phyloP scores from a whole-genome alignment of 139 green algal species.

The Chara braunii region DNA sequence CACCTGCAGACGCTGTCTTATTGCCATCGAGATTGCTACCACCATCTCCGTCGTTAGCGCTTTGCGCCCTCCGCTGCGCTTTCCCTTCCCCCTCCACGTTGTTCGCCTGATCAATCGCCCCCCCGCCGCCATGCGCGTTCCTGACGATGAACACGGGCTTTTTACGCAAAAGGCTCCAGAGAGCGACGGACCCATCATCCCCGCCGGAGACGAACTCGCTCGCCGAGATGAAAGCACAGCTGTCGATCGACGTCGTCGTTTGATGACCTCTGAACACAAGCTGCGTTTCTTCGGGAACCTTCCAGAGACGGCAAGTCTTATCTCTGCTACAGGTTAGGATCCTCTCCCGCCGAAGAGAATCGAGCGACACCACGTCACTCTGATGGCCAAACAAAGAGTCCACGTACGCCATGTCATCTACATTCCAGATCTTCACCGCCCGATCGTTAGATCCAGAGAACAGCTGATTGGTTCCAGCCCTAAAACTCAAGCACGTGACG shows the following conservation, averaged over 20 bases:
- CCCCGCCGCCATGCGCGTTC: slow-evolving; percentile 38
- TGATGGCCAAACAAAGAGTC: slow-evolving; percentile 75
- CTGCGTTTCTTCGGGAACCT: slow-evolving; percentile 90
- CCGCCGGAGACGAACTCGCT: slow-evolving; percentile 73
- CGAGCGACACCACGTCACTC: slow-evolving; percentile 60
- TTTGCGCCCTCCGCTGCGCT: too few relatives aligned
- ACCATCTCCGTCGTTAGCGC: too few relatives aligned
- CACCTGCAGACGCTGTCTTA: too few relatives aligned
- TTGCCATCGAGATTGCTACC: too few relatives aligned
- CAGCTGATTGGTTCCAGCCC: slow-evolving; percentile 69
- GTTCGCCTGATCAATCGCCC: too few relatives aligned
- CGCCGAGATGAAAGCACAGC: slow-evolving; percentile 49
- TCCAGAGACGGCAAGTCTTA: slow-evolving; percentile 85
- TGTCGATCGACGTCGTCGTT: slow-evolving; percentile 56
- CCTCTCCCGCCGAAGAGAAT: slow-evolving; percentile 63
- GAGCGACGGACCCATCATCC: slow-evolving; percentile 52
- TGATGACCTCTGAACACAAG: slow-evolving; percentile 75
- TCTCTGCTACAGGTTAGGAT: slow-evolving; percentile 66
- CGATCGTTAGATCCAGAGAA: slow-evolving; percentile 62
- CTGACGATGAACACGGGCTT: slow-evolving; percentile 54
- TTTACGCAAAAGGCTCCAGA: slow-evolving; percentile 63
- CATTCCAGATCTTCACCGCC: slow-evolving; percentile 83
- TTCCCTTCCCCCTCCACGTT: too few relatives aligned
- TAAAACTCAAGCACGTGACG: slow-evolving; percentile 62
- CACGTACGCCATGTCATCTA: slow-evolving; percentile 89